Conservation (phyloP, 2,329 filamentous ascomycete species). For the Aspergillus fischeri region DNA sequence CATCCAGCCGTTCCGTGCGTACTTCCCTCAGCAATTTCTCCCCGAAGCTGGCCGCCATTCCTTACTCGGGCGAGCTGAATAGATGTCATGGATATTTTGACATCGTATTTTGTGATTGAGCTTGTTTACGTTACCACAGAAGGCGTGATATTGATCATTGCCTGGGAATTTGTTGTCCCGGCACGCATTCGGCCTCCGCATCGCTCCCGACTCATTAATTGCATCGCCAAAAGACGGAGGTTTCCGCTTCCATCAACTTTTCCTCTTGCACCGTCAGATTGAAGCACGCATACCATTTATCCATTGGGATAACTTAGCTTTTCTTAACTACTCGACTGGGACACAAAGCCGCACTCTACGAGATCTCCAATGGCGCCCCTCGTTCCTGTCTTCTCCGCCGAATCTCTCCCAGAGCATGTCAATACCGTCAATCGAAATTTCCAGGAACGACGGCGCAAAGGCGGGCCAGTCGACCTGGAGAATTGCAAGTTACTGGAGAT, state of each 20-base stretch:
- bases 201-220: neutral
- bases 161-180: neutral
- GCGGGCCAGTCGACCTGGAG: slow-evolving; percentile 46
- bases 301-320: neutral
- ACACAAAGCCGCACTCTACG: neutral
- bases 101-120: neutral
- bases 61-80: neutral
- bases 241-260: neutral
- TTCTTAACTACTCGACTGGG: neutral
- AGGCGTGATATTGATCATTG: neutral
- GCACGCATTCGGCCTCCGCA: neutral
- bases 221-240: neutral
- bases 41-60: slow-evolving; percentile 43
- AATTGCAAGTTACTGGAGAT: slow-evolving; percentile 57
- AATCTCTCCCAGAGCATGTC: slow-evolving; percentile 48
- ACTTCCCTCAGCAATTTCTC: slow-evolving; percentile 51
- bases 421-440: slow-evolving; percentile 44
- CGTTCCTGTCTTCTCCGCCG: slow-evolving; percentile 50
- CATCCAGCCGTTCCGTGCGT: slow-evolving; percentile 46
- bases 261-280: neutral
- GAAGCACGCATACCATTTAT: neutral
- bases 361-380: slow-evolving; percentile 52
- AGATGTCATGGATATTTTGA: neutral
- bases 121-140: neutral
- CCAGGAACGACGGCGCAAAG: slow-evolving; percentile 51